phyloP scores from a whole-genome alignment of 1,139 yeast genomes.

The Scheffersomyces titani region DNA sequence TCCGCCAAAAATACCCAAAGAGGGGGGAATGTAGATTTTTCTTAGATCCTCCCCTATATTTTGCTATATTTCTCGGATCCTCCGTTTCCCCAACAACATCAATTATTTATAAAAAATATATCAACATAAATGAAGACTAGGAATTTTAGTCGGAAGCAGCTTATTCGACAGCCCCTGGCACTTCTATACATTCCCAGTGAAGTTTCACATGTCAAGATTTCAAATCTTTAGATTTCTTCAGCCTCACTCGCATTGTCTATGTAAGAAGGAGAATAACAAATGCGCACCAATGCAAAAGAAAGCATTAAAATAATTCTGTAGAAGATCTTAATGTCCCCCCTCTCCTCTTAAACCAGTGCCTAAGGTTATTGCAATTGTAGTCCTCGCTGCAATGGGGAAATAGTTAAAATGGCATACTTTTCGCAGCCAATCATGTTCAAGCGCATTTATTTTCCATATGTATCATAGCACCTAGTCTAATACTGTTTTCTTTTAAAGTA shows the following conservation, averaged over 20 bases:
- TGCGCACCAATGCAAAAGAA: neutral
- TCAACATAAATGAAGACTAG: neutral
- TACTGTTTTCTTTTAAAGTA: neutral
- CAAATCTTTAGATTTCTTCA: neutral
- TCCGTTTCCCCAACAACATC: neutral
- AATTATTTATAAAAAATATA: too few relatives aligned
- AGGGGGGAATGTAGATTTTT: neutral
- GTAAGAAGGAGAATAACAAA: neutral
- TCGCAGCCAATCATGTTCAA: neutral
- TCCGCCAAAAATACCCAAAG: neutral
- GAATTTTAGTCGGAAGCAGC: neutral
- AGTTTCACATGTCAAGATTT: neutral
- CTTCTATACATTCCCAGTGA: neutral
- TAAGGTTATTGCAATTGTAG: neutral
- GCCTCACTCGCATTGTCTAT: neutral
- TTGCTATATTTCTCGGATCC: neutral
- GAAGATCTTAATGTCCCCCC: neutral
- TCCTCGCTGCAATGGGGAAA: too few relatives aligned
- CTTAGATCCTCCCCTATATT: neutral
- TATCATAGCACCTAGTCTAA: neutral
- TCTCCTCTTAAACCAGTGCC: neutral
- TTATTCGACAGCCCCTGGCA: neutral
- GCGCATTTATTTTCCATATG: neutral
- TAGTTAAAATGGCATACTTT: neutral
- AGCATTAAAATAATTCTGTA: neutral